Percentiles rank a stretch among this genome's conserved stretches.
Conservation (phyloP, 257 asterid species). For the Penstemon eatonii region DNA sequence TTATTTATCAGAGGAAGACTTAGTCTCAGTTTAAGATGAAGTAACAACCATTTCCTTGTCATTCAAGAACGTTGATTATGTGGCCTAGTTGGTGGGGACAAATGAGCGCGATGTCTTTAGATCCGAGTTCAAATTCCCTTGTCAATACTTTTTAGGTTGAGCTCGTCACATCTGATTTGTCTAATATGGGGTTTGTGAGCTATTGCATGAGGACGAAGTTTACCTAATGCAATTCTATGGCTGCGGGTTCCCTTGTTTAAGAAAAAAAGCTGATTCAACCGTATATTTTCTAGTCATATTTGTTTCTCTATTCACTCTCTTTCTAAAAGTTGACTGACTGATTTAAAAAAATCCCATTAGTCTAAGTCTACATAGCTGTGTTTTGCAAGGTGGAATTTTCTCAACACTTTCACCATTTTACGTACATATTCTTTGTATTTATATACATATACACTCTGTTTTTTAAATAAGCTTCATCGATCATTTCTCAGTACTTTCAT, state of each 20-base stretch:
- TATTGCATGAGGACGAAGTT: too few species aligned
- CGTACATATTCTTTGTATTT: neutral
- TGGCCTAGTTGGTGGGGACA: too few species aligned
- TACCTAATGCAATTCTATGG: too few species aligned
- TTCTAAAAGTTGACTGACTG: neutral
- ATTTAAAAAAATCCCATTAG: neutral
- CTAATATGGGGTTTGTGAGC: neutral
- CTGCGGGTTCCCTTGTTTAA: neutral
- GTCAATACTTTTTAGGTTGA: too few species aligned
- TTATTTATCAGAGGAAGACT: neutral
- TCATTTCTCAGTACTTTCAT: conserved; percentile 11
- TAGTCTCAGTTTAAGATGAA: neutral
- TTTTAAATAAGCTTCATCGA: neutral
- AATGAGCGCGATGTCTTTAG: too few species aligned
- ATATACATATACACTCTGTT: neutral
- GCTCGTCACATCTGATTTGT: too few species aligned
- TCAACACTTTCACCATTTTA: neutral
- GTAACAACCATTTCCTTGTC: neutral
- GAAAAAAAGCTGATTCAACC: neutral
- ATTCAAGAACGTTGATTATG: neutral
- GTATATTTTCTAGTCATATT: neutral
- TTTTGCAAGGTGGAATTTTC: neutral
- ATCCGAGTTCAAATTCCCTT: too few species aligned
- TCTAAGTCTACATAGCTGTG: neutral
- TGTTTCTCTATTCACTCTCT: neutral